Conservation (phyloP, 345 rosid species). For the Populus deltoides region DNA sequence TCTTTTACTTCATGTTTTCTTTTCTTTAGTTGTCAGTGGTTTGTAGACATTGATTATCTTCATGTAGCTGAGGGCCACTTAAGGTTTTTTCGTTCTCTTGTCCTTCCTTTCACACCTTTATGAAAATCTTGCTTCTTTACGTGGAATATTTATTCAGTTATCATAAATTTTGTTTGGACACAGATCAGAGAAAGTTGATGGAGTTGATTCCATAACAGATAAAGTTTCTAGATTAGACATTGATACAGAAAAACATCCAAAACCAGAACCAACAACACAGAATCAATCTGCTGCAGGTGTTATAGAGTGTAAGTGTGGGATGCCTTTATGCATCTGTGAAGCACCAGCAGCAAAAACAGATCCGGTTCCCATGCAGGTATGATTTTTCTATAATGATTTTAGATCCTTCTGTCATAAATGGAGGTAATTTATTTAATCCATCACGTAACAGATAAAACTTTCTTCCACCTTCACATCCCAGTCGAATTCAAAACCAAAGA, state of each 20-base stretch:
- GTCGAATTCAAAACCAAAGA: conserved; percentile 47
- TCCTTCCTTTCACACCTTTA: not conserved
- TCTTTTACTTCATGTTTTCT: too few species aligned
- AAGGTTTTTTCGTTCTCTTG: not conserved
- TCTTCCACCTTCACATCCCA: conserved; percentile 32
- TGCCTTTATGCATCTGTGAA: conserved; percentile 92
- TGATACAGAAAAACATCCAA: conserved; percentile 33
- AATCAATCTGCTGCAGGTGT: conserved; percentile 25
- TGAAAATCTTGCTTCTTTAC: not conserved
- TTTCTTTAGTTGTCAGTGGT: too few species aligned
- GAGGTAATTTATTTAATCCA: not conserved
- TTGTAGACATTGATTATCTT: not conserved
- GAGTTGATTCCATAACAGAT: conserved; percentile 43
- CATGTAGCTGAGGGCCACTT: not conserved
- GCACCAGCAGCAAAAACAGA: conserved; percentile 47
- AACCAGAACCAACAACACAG: conserved; percentile 32
- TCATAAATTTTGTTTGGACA: conserved; percentile 22
- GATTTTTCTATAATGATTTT: not conserved
- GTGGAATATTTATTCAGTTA: not conserved
- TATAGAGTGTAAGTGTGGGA: conserved; percentile 81
- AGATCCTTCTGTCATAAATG: not conserved
- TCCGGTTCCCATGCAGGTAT: conserved; percentile 39
- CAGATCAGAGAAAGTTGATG: conserved; percentile 41
- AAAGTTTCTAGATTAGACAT: conserved; percentile 53
- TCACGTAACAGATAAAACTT: conserved; percentile 34